Evolutionary conservation across 805 yeast species (phyloP).

Genomic region (Hyphopichia homilentoma): DNA sequence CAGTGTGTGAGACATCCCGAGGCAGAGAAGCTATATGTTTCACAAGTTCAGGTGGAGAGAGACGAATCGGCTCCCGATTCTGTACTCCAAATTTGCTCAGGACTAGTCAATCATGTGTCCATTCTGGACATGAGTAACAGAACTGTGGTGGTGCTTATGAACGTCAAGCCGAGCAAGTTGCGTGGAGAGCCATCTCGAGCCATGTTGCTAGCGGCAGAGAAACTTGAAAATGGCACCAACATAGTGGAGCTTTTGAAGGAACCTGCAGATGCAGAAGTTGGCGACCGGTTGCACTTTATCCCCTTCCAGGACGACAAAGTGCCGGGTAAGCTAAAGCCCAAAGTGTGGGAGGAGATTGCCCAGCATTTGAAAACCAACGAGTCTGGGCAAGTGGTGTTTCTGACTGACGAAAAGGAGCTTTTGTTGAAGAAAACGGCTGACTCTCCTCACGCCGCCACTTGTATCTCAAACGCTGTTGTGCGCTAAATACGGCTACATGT

Average conservation of each 20-base stretch:
- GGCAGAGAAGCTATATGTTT: constrained; percentile 59
- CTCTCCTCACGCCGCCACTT: constrained; percentile 4
- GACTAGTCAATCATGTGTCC: constrained; percentile 46
- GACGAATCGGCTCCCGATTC: constrained; percentile 9
- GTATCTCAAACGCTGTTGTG: constrained; percentile 4
- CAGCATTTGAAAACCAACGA: constrained; percentile 24
- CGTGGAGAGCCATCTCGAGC: constrained; percentile 61
- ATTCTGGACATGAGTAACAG: constrained; percentile 32
- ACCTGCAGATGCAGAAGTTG: constrained; percentile 34
- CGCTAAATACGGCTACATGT: constrained; percentile 4
- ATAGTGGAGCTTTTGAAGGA: constrained; percentile 47
- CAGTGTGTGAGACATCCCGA: constrained; percentile 47
- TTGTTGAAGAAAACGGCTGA: constrained; percentile 7
- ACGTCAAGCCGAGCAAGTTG: constrained; percentile 60
- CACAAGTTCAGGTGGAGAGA: constrained; percentile 37
- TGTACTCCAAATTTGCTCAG: constrained; percentile 59
- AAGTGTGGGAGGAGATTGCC: constrained; percentile 32
- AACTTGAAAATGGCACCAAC: constrained; percentile 9
- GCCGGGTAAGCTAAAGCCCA: constrained; percentile 26
- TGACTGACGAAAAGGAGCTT: constrained; percentile 14
- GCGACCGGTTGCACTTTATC: constrained; percentile 38
- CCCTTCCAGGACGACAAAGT: constrained; percentile 11
- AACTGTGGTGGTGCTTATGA: constrained; percentile 51
- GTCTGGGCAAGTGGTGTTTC: constrained; percentile 25
- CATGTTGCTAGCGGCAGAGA: constrained; percentile 61